Percentiles rank a stretch among this genome's conserved stretches.
phyloP scores from a whole-genome alignment of 106 monocot genomes.

The Amphibolis antarctica region DNA sequence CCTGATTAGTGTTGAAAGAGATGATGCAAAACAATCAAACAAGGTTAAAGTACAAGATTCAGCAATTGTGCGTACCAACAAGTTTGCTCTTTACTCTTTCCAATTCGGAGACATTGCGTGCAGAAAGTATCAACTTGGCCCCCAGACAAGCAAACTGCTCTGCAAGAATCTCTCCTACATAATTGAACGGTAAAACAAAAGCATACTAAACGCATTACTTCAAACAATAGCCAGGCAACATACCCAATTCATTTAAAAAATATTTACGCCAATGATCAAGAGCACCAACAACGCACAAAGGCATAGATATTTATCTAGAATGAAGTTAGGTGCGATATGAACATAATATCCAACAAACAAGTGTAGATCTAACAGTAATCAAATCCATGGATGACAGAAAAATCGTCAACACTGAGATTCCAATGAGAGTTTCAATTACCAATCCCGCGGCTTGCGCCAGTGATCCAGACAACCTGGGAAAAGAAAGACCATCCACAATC shows the following conservation, averaged over 20 bases:
- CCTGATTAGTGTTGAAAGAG: conserved; percentile 19
- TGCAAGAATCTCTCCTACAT: conserved; percentile 61
- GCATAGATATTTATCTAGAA: too few relatives aligned
- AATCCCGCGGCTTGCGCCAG: conserved; percentile 87
- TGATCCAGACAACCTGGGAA: conserved; percentile 41
- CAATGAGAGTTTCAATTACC: conserved; percentile 20
- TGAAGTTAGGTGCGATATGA: too few relatives aligned
- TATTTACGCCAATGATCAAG: too few relatives aligned
- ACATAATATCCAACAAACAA: too few relatives aligned
- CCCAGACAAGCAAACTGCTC: conserved; percentile 64
- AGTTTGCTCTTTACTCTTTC: conserved; percentile 73
- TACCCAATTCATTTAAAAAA: too few relatives aligned
- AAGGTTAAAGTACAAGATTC: neutral
- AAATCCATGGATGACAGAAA: too few relatives aligned
- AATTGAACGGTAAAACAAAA: neutral
- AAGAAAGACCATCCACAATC: too few relatives aligned
- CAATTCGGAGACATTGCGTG: conserved; percentile 66
- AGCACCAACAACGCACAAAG: too few relatives aligned
- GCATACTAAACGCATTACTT: too few relatives aligned
- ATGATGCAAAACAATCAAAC: neutral
- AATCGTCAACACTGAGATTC: neutral
- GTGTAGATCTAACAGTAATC: too few relatives aligned
- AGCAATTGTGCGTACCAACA: conserved; percentile 22
- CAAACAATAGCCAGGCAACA: too few relatives aligned
- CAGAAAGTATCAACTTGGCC: conserved; percentile 81